A percentile compares a stretch with the other conserved stretches of the same genome.
Evolutionary conservation across 2,329 filamentous ascomycete species (phyloP).

Genomic region (Fusarium verticillioides): DNA sequence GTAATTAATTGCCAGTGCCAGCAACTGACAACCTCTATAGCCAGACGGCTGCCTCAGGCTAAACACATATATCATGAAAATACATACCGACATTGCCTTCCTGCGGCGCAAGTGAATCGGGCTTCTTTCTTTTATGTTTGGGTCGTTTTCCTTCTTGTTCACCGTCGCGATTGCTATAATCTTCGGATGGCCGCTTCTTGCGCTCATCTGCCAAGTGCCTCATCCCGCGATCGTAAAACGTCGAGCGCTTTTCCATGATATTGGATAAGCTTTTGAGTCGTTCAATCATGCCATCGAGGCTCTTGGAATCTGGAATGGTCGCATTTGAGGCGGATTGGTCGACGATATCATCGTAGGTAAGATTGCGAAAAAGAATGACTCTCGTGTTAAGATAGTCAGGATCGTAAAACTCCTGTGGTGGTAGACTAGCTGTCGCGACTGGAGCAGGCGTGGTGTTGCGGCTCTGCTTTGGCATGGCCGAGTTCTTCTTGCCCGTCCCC

Average conservation of each 20-base stretch:
- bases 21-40: slow-evolving; percentile 1
- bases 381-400: slow-evolving; percentile 75
- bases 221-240: slow-evolving; percentile 78
- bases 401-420: slow-evolving; percentile 65
- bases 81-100: slow-evolving; percentile 48
- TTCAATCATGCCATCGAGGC: slow-evolving; percentile 71
- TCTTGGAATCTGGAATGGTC: slow-evolving; percentile 71
- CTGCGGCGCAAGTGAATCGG: slow-evolving; percentile 67
- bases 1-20: slow-evolving; percentile 12
- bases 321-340: slow-evolving; percentile 68
- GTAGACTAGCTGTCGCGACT: slow-evolving; percentile 60
- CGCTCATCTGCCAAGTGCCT: slow-evolving; percentile 73
- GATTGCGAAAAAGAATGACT: slow-evolving; percentile 67
- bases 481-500: slow-evolving; percentile 72
- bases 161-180: slow-evolving; percentile 60
- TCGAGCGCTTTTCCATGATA: slow-evolving; percentile 73
- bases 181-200: slow-evolving; percentile 70
- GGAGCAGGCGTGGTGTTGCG: slow-evolving; percentile 78
- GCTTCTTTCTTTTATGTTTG: slow-evolving; percentile 85
- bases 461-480: slow-evolving; percentile 74
- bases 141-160: slow-evolving; percentile 65
- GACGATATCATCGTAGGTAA: slow-evolving; percentile 76
- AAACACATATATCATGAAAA: neutral
- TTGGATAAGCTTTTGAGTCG: slow-evolving; percentile 73
- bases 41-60: neutral